Evolutionary conservation across 306 rosid genomes (phyloP).

Genomic region (Oemleria cerasiformis): DNA sequence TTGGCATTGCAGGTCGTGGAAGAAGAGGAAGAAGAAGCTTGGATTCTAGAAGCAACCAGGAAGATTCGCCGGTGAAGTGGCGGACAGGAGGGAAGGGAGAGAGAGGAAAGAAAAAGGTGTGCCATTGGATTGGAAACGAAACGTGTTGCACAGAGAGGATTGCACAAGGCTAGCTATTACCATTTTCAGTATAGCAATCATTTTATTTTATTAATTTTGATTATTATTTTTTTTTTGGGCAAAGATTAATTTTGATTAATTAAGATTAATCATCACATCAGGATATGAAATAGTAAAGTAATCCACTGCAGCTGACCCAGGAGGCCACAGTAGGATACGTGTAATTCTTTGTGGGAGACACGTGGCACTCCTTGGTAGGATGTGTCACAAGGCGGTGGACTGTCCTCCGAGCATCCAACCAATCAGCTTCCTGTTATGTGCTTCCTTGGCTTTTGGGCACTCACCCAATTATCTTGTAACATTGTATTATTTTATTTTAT

Average conservation of each 20-base stretch:
- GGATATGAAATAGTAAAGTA: neutral
- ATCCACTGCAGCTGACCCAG: neutral
- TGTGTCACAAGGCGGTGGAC: neutral
- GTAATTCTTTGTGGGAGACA: neutral
- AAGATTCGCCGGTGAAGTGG: conserved; percentile 50
- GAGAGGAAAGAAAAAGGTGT: conserved; percentile 31
- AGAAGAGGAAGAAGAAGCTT: conserved; percentile 35
- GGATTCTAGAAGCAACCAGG: conserved; percentile 18
- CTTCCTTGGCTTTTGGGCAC: neutral
- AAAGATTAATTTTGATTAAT: conserved; percentile 6
- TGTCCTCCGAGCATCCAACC: neutral
- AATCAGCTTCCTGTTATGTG: conserved; percentile 17
- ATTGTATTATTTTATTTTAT: too few species aligned
- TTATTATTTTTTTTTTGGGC: neutral
- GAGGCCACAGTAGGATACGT: neutral
- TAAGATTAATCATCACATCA: neutral
- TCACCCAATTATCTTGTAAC: too few species aligned
- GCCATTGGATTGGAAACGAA: conserved; percentile 55
- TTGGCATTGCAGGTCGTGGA: conserved; percentile 20
- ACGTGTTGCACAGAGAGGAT: conserved; percentile 59
- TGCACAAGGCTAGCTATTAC: conserved; percentile 38
- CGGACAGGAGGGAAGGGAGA: conserved; percentile 35
- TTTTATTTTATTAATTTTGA: conserved; percentile 5
- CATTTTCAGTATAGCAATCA: conserved; percentile 10
- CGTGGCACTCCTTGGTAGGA: conserved; percentile 22